A percentile compares a stretch with the other conserved stretches of the same genome.
These are phyloP conservation scores for Tetraselmis chui DNA, from an alignment of 139 green algal genomes.

Conservation along the genomic window DNA sequence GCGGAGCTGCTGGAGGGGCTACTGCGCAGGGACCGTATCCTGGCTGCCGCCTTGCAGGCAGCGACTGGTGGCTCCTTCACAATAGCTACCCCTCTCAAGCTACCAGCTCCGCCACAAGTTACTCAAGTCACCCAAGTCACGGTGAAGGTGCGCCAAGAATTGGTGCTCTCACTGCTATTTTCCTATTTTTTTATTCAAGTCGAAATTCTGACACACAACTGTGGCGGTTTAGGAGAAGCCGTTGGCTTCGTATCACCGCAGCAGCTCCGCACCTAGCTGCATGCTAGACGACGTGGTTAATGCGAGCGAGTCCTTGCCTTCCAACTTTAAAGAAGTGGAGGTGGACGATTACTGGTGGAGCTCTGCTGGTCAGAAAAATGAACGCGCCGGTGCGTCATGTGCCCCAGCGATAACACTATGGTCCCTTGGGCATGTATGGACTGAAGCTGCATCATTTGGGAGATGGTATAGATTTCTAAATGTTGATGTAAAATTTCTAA, in stretches of 20 bases:
- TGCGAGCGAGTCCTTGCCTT: background rate
- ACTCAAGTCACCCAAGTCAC: background rate
- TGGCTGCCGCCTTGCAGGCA: background rate
- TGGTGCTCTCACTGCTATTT: background rate
- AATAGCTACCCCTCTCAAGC: background rate
- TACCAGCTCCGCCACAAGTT: background rate
- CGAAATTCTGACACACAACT: background rate
- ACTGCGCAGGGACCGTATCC: background rate
- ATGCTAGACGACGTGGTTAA: background rate
- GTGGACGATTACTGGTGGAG: background rate
- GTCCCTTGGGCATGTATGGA: too few species aligned
- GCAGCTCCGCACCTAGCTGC: background rate
- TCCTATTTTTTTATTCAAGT: background rate
- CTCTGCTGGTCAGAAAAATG: background rate
- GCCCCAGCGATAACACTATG: too few species aligned
- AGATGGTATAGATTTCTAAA: too few species aligned
- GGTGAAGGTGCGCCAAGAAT: background rate
- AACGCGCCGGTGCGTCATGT: background rate
- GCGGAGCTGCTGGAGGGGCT: background rate
- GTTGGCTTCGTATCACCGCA: background rate
- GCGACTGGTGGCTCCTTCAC: background rate
- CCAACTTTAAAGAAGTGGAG: background rate
- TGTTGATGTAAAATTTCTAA: too few species aligned
- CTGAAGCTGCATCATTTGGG: too few species aligned
- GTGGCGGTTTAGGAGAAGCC: background rate